Conservation (phyloP, 2,329 filamentous ascomycete species). For the Phyllosticta ampelicida region DNA sequence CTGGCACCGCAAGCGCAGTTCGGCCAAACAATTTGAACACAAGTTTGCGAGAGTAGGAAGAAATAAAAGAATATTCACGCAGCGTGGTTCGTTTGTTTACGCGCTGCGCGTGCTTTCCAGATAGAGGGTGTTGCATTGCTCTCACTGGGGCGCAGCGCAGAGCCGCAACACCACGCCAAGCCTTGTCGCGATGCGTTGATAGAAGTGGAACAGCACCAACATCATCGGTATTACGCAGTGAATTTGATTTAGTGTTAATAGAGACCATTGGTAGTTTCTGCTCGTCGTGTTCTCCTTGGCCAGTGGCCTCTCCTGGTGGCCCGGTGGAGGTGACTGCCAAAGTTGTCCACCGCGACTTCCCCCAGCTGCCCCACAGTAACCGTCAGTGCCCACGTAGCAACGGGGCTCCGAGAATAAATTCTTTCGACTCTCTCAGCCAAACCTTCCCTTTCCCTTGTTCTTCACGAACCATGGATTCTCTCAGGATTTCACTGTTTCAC, state of each 20-base stretch:
- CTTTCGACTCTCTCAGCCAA: not conserved
- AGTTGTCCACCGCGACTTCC: not conserved
- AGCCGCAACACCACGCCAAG: not conserved
- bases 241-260: not conserved
- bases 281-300: not conserved
- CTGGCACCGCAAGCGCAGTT: too few relatives aligned
- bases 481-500: not conserved
- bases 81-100: not conserved
- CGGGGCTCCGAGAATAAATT: not conserved
- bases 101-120: not conserved
- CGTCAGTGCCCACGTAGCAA: not conserved
- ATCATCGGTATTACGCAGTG: not conserved
- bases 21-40: too few relatives aligned
- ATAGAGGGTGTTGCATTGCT: not conserved
- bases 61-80: too few relatives aligned
- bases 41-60: too few relatives aligned
- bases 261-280: not conserved
- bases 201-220: not conserved
- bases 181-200: not conserved
- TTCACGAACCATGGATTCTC: not conserved
- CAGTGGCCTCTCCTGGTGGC: not conserved
- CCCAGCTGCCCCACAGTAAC: not conserved
- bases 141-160: not conserved
- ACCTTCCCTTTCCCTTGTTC: not conserved
- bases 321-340: not conserved